Conservation (phyloP, 2,329 filamentous ascomycete genomes). For the Xylaria polymorpha region DNA sequence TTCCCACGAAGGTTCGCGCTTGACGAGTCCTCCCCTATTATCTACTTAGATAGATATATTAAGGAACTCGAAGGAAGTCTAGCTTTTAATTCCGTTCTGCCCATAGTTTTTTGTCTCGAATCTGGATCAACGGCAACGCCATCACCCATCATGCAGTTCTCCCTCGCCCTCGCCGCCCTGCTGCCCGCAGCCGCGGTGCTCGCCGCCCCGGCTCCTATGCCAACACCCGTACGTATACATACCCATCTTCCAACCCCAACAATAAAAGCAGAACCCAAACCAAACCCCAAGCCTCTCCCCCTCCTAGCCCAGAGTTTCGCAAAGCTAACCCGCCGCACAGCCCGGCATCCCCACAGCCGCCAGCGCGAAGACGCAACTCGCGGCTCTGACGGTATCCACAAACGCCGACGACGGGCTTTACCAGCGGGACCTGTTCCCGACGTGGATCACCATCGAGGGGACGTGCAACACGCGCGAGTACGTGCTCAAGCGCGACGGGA, state of each 20-base stretch:
- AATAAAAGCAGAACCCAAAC: too few species aligned
- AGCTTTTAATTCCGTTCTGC: too few species aligned
- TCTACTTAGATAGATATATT: too few species aligned
- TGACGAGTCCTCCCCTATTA: not conserved
- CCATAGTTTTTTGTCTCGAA: not conserved
- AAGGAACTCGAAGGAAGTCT: too few species aligned
- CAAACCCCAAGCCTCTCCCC: too few species aligned
- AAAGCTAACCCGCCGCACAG: constrained; percentile 44
- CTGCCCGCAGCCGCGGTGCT: constrained; percentile 43
- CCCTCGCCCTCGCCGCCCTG: constrained; percentile 41
- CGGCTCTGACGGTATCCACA: constrained; percentile 21
- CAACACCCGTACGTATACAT: constrained; percentile 45
- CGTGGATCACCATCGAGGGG: constrained; percentile 36
- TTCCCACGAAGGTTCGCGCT: constrained; percentile 3
- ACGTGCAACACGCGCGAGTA: constrained; percentile 78
- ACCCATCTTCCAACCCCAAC: too few species aligned
- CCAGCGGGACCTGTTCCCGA: constrained; percentile 38
- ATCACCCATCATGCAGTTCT: constrained; percentile 43
- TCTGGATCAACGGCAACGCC: not conserved
- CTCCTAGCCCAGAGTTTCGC: too few species aligned
- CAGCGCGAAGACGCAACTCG: constrained; percentile 39
- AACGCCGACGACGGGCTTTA: constrained; percentile 37
- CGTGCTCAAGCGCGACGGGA: constrained; percentile 80
- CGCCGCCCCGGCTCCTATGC: constrained; percentile 44
- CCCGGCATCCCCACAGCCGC: constrained; percentile 72